Evolutionary conservation across 208 protist species (phyloP).

Genomic region (Crithidia sp.): DNA sequence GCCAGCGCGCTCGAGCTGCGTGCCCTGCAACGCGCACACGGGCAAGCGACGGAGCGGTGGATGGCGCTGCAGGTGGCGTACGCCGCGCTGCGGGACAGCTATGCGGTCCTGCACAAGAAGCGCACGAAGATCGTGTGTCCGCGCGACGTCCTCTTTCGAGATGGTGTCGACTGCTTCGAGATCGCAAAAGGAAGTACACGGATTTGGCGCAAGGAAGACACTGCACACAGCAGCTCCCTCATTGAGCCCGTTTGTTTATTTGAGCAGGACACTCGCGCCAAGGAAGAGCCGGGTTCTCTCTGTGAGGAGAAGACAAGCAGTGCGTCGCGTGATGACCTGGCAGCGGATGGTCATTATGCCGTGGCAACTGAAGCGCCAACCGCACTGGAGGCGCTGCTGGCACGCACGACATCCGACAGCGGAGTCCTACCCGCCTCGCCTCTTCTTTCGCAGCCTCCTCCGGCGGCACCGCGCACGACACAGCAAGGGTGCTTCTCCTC

Average conservation of each 20-base stretch:
- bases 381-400: constrained; percentile 16
- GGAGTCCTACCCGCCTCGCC: neutral
- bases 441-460: neutral
- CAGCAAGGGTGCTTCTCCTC: constrained; percentile 6
- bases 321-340: neutral
- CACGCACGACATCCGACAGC: neutral
- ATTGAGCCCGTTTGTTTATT: too few relatives aligned
- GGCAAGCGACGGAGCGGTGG: constrained; percentile 17
- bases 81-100: neutral
- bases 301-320: neutral
- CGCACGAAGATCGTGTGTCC: too few relatives aligned
- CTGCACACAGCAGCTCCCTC: too few relatives aligned
- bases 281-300: too few relatives aligned
- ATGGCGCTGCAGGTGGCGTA: constrained; percentile 8
- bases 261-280: too few relatives aligned
- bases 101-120: neutral
- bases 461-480: neutral
- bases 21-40: constrained; percentile 14
- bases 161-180: too few relatives aligned
- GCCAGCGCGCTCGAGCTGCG: constrained; percentile 5
- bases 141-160: too few relatives aligned
- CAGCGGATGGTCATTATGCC: neutral
- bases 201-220: too few relatives aligned
- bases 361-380: neutral
- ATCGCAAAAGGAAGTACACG: too few relatives aligned